Evolutionary conservation across 805 yeast species (phyloP).

Genomic region (Kurtzmaniella cleridarum): DNA sequence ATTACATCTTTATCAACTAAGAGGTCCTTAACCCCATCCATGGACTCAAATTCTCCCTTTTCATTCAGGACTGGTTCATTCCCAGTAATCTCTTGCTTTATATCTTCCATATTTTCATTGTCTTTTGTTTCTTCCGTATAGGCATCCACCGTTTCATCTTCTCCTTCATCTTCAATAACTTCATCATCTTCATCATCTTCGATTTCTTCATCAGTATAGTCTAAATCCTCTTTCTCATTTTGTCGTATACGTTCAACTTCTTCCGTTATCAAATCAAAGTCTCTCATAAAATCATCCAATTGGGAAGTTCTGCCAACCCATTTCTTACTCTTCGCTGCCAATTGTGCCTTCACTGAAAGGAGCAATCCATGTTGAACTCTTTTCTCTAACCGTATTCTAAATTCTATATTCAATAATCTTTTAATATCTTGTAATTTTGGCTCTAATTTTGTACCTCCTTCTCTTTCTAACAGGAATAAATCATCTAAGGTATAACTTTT

Average conservation of each 20-base stretch:
- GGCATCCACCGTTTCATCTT: conserved; percentile 4
- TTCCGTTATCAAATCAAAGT: conserved; percentile 18
- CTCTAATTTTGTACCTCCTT: conserved; percentile 15
- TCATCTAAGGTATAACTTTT: conserved; percentile 8
- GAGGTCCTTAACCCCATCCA: not conserved
- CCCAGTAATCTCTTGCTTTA: not conserved
- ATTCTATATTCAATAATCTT: conserved; percentile 28
- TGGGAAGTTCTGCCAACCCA: conserved; percentile 31
- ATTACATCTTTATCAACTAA: not conserved
- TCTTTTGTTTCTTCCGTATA: conserved; percentile 4
- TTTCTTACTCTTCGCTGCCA: conserved; percentile 23
- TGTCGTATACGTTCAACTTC: conserved; percentile 24
- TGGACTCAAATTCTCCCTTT: not conserved
- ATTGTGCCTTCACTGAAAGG: conserved; percentile 24
- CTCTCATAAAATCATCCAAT: conserved; percentile 25
- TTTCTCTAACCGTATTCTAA: conserved; percentile 22
- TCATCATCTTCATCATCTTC: conserved; percentile 13
- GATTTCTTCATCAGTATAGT: conserved; percentile 15
- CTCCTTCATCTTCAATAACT: conserved; percentile 4
- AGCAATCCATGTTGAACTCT: conserved; percentile 33
- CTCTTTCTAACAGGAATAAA: conserved; percentile 24
- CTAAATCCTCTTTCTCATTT: conserved; percentile 24
- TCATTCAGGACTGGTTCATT: not conserved
- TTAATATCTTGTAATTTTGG: conserved; percentile 25
- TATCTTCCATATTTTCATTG: not conserved